phyloP scores from a whole-genome alignment of 148 eudicot species.

The Amaranthus hypochondriacus region DNA sequence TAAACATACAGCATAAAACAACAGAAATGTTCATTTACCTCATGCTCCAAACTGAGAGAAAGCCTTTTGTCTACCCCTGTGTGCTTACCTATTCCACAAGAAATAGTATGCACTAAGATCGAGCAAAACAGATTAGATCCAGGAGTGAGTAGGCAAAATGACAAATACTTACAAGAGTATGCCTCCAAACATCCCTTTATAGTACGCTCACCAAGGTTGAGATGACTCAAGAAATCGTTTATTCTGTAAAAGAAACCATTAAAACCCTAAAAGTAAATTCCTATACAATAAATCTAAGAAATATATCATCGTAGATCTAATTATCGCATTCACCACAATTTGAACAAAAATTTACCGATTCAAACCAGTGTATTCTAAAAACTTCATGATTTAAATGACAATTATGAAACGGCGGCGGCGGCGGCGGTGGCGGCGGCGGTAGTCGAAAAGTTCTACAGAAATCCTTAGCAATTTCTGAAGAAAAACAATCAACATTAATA shows the following conservation, averaged over 20 bases:
- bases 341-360: slow-evolving; percentile 47
- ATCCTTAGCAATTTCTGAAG: slow-evolving; percentile 18
- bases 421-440: slow-evolving; percentile 8
- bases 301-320: not conserved
- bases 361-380: slow-evolving; percentile 85
- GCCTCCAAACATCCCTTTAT: slow-evolving; percentile 91
- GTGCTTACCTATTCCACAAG: slow-evolving; percentile 66
- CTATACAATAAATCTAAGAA: not conserved
- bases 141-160: not conserved
- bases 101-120: not conserved
- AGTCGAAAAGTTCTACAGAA: slow-evolving; percentile 12
- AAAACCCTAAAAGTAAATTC: not conserved
- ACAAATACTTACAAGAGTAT: slow-evolving; percentile 71
- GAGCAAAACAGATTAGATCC: not conserved
- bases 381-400: slow-evolving; percentile 55
- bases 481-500: not conserved
- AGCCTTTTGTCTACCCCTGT: slow-evolving; percentile 83
- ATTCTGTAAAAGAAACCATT: slow-evolving; percentile 38
- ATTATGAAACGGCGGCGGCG: not conserved
- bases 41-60: slow-evolving; percentile 83
- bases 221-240: slow-evolving; percentile 65
- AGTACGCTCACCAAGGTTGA: slow-evolving; percentile 90
- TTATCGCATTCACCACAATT: not conserved
- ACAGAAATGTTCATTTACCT: slow-evolving; percentile 37
- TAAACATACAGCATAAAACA: not conserved